Conservation (phyloP, 2,329 filamentous ascomycete genomes). For the Tothia fuscella region DNA sequence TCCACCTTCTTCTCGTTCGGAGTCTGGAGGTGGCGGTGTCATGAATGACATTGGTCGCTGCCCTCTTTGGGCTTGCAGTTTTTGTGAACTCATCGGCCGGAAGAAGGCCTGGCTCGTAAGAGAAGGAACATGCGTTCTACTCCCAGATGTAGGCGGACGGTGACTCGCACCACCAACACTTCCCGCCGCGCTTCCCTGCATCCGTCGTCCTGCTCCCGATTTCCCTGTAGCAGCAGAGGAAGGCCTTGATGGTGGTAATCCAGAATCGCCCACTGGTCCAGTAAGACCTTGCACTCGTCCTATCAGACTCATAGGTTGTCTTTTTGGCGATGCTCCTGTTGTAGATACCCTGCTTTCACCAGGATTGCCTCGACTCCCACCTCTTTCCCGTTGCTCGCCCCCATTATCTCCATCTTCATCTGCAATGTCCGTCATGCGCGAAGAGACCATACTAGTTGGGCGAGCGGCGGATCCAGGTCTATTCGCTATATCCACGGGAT, state of each 20-base stretch:
- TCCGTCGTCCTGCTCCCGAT: conserved; percentile 37
- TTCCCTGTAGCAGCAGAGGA: conserved; percentile 32
- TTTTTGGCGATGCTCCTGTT: not conserved
- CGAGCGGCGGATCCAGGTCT: not conserved
- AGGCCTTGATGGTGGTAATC: conserved; percentile 35
- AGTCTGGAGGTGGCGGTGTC: conserved; percentile 19
- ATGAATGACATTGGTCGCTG: conserved; percentile 35
- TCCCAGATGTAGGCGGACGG: conserved; percentile 51
- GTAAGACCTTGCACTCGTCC: conserved; percentile 22
- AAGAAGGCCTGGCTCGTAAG: conserved; percentile 87
- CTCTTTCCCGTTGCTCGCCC: too few relatives aligned
- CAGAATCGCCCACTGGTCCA: conserved; percentile 35
- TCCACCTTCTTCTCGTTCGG: conserved; percentile 17
- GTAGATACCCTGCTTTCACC: not conserved
- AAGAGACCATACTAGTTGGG: not conserved
- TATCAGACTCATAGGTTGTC: conserved; percentile 21
- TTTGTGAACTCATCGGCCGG: conserved; percentile 90
- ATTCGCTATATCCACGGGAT: not conserved
- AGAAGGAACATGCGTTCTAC: conserved; percentile 75
- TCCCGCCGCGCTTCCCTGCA: conserved; percentile 28
- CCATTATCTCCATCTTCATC: conserved; percentile 6
- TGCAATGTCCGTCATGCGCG: conserved; percentile 4
- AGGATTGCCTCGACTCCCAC: too few relatives aligned
- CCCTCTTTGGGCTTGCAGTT: conserved; percentile 78
- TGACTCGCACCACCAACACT: conserved; percentile 27